Evolutionary conservation across 441 rosid genomes (phyloP), one percentile per base, ranked within the genome.

Genomic region (Syzygium malaccense): DNA sequence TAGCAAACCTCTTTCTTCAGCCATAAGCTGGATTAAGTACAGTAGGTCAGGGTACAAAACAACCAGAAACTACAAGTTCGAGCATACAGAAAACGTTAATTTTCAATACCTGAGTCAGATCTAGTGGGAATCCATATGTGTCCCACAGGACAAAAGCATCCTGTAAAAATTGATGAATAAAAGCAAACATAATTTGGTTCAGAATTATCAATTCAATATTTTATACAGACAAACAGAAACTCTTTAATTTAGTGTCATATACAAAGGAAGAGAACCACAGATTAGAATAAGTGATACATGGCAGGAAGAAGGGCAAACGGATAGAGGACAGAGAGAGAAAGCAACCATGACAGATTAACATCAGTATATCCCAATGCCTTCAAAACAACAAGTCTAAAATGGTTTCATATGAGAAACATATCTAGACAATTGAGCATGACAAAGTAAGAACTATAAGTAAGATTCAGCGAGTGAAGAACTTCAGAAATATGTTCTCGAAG

Each of bases 91-190:
- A 89, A 87, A 8, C 87, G 87, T 62, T 55, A 37, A 75, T 28
- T 32, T 20, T 41, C 51, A 45, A 32, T 95, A 98, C 99, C 98
- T 96, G 98, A 88, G 99, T 98, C 91, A 98, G 93, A 94, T 98
- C 99, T 92, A 98, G 86, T 28, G 99, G 98, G 92, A 98, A 98
- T 89, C 99, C 99, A 94, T 91, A 98, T 37, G 98, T 98, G 88
- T 97, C 99, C 99, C 99, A 97, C 92, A 98, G 92, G 92, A 97
- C 86, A 93, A 98, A 97, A 86, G 99, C 99, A 91, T 96, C 99
- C 99, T 98, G 95, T 92, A 95, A 90, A 90, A 91, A 90, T 64
- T 91, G 88, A 86, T 20, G 53, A 20, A 85, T 64, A 19, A 15
- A 89, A 33, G 84, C 87, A 57, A 86, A 87, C 75, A 88, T 30